Conservation (phyloP, 2,329 filamentous ascomycete genomes). For the Exophiala xenobiotica region DNA sequence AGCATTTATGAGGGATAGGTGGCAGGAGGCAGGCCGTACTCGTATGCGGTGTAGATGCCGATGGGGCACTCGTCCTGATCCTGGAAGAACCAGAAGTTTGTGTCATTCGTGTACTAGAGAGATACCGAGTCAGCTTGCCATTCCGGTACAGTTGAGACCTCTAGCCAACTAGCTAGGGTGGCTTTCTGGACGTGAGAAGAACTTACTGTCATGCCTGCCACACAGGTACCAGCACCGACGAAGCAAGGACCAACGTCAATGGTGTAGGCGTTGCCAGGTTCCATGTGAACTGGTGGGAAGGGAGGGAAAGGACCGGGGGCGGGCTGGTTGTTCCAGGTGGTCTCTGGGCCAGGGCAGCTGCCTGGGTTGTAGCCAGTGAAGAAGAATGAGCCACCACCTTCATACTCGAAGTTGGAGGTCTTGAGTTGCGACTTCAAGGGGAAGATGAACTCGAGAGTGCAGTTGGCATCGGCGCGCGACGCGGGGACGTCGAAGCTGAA, state of each 20-base stretch:
- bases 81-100: constrained; percentile 61
- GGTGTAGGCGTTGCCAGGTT: constrained; percentile 56
- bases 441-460: constrained; percentile 65
- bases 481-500: constrained; percentile 69
- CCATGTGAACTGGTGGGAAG: constrained; percentile 39
- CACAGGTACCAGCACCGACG: constrained; percentile 30
- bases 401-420: constrained; percentile 59
- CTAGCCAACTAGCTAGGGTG: no score
- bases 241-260: constrained; percentile 39
- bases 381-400: constrained; percentile 54
- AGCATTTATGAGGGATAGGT: background rate
- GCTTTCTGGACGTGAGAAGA: background rate
- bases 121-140: no score
- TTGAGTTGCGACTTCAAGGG: constrained; percentile 57
- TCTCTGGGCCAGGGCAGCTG: constrained; percentile 46
- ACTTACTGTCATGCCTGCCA: constrained; percentile 35
- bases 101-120: constrained; percentile 44
- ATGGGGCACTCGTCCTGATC: constrained; percentile 53
- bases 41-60: constrained; percentile 31
- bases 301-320: constrained; percentile 46
- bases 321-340: constrained; percentile 57
- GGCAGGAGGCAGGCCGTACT: constrained; percentile 26
- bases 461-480: constrained; percentile 56
- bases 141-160: no score
- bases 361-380: constrained; percentile 51